Evolutionary conservation across 2,329 filamentous ascomycete species (phyloP), one percentile per base, ranked within the genome.

Genomic region (Calonectria hongkongensis): DNA sequence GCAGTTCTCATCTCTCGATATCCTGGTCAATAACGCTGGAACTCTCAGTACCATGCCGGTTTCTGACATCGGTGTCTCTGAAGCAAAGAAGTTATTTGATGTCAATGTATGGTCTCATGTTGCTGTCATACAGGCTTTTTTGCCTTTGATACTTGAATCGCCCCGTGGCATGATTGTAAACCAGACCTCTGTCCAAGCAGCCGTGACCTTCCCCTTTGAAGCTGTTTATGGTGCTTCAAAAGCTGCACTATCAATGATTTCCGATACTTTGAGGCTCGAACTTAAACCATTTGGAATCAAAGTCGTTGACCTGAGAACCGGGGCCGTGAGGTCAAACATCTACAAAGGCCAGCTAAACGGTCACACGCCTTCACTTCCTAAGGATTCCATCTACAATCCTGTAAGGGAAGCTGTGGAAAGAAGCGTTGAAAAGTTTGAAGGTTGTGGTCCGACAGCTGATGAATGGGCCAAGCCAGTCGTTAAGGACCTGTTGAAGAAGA

Each of bases 91-190:
- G 21, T 21, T 86, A 15, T 86, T 83, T 71, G 85, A 87, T 6
- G 75, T 84, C 39, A 88, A 88, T 69, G 75, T 86, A 39, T 87
- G 83, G 81, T 82, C 82, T 3, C 66, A 78, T 2, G 68, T 87
- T 9, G 73, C 76, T 9, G 79, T 85, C 30, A 82, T 80, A 2
- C 83, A 88, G 43, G 81, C 82, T 0, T 87, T 87, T 70, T 39
- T 76, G 4, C 78, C 77, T 6, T 74, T 82, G n/a, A 45, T 80
- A 10, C 76, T 83, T 33, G 74, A 74, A 43, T 68, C 70, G 9
- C 68, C 78, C 21, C 77, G 74, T 41, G 79, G 78, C 25, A 75
- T 79, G 10, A 72, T 83, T 64, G 76, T 81, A 27, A 81, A 80
- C 51, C 70, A 76, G 2, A 75, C 76, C 4, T 80, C 76, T 1